Evolutionary conservation across 495 filamentous ascomycete genomes (phyloP), one percentile per base, ranked within the genome.

Genomic region (Trichoderma parareesei): DNA sequence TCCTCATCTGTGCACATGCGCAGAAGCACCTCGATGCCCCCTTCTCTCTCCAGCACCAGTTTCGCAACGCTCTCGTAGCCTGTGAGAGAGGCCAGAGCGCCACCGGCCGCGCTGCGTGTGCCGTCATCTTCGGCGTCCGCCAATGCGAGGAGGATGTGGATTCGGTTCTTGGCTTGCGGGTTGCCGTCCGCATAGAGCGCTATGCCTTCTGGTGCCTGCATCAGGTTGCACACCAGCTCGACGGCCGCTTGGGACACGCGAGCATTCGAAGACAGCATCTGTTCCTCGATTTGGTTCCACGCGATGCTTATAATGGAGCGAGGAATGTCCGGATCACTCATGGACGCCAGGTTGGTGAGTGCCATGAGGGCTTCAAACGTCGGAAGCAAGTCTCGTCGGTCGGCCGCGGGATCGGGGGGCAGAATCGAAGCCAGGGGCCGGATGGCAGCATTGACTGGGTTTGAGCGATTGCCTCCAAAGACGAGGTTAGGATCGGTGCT

Each of bases 181-280:
- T 81, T 80, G 27, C 86, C 87, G 61, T 89, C 89, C 0, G 88
- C 90, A 68, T 92, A 96, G 55, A 90, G 83, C 44, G 87, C 81
- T 11, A 92, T 75, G 3, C 91, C 90, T 3, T 85, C 76, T n/a
- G 90, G 84, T 60, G 84, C 86, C 63, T 88, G 88, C 76, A 92
- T 89, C 60, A 98, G 79, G 70, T 98, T 98, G 77, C 94, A 98
- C 59, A 97, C 78, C 18, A 98, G 81, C 76, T 98, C 93, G 38
- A 89, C 88, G 2, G 90, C 84, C 14, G 93, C 94, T 13, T 92
- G 89, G 57, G 89, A 88, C 57, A 98, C 83, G 59, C 87, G 77
- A n/a, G 79, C 68, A 71, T 93, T 93, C 59, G 82, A 84, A 38
- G 86, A 88, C 5, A 98, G 83, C 3, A 97, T 79, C 16, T 92